Evolutionary conservation across 306 rosid genomes (phyloP).

Genomic region (Vigna mungo): DNA sequence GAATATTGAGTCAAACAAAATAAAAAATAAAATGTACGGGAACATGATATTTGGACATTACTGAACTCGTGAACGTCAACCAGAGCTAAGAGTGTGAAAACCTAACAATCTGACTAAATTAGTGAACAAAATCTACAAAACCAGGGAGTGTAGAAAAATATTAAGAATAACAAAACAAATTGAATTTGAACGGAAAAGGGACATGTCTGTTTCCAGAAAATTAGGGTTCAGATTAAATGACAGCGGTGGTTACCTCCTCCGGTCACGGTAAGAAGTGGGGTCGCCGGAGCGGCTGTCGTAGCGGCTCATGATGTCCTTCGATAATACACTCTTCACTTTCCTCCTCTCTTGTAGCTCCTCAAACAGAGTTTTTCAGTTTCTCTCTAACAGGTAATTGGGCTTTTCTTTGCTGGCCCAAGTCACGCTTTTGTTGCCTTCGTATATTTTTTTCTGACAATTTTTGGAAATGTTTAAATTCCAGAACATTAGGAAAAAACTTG

Average conservation of each 20-base stretch:
- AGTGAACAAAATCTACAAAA: not conserved
- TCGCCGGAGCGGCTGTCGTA: slow-evolving; percentile 95
- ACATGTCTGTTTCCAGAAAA: slow-evolving; percentile 7
- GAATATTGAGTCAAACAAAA: not conserved
- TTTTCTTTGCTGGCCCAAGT: slow-evolving; percentile 4
- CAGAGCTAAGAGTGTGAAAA: not conserved
- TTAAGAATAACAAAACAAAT: slow-evolving; percentile 7
- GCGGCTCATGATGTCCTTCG: slow-evolving; percentile 73
- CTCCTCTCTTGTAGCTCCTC: not conserved
- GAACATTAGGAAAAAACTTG: too few species aligned
- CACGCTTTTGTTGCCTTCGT: not conserved
- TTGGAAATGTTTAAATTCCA: too few species aligned
- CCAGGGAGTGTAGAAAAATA: not conserved
- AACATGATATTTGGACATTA: not conserved
- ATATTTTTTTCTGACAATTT: too few species aligned
- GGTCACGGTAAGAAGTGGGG: slow-evolving; percentile 92
- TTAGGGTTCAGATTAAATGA: not conserved
- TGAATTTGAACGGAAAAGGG: not conserved
- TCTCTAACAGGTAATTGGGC: not conserved
- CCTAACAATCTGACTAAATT: not conserved
- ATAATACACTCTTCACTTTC: not conserved
- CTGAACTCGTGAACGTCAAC: not conserved
- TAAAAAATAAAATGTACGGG: not conserved
- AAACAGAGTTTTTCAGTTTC: not conserved
- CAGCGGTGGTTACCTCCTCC: slow-evolving; percentile 65